These are phyloP conservation scores for Urtica urens DNA, from an alignment of 306 rosid genomes.

Conservation along the genomic window DNA sequence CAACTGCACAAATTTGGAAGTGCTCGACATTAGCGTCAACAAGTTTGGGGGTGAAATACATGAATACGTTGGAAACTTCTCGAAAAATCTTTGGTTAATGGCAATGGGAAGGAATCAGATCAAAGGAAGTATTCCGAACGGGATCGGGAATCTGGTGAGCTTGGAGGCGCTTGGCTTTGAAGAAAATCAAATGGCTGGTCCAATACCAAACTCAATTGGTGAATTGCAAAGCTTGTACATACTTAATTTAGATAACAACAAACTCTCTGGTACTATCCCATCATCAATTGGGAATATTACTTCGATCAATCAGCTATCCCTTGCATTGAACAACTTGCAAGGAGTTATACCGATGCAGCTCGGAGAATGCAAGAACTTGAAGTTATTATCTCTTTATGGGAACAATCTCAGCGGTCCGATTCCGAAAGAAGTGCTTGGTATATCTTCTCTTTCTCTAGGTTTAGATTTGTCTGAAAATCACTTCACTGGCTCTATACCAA, in stretches of 20 bases:
- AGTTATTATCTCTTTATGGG: background rate
- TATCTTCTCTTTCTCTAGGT: conserved; percentile 4
- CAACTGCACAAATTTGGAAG: conserved; percentile 11
- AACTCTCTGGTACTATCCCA: conserved; percentile 17
- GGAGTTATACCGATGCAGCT: conserved; percentile 13
- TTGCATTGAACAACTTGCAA: conserved; percentile 1
- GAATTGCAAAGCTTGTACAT: background rate
- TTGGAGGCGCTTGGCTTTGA: background rate
- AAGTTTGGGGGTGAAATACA: conserved; percentile 21
- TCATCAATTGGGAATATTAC: conserved; percentile 18
- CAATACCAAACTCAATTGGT: conserved; percentile 12
- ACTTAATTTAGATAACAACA: background rate
- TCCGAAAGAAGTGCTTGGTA: conserved; percentile 12
- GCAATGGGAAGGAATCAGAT: conserved; percentile 7
- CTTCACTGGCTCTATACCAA: conserved; percentile 17
- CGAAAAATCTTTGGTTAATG: conserved; percentile 1
- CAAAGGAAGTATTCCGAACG: conserved; percentile 15
- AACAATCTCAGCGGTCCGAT: conserved; percentile 18
- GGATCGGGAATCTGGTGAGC: conserved; percentile 14
- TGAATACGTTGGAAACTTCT: conserved; percentile 16
- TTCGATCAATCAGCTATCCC: background rate
- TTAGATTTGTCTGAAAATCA: conserved; percentile 13
- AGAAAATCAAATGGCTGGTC: conserved; percentile 10
- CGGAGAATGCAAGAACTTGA: conserved; percentile 4
- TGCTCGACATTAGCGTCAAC: background rate